Base-by-base conservation (phyloP, 2,329 filamentous ascomycete species). In the Dichotomopilus funicola region DNA sequence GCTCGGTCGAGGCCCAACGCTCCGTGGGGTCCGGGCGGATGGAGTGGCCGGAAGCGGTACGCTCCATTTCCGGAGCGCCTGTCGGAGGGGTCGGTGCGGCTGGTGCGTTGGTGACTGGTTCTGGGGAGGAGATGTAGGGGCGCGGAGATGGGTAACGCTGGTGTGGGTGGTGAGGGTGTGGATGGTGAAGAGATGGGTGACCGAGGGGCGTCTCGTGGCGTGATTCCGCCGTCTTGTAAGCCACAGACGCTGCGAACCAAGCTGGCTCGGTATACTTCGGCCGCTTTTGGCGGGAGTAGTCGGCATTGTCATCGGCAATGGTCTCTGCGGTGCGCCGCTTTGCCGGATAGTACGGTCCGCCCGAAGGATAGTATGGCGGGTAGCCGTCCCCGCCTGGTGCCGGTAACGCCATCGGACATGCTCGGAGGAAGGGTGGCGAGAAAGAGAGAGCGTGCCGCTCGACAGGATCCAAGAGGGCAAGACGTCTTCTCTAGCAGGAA, bases 11-110 rank as follows among this genome's bases (percentile, higher is more conserved):
- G 36, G 70, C 68, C 54, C 65, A 66, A 43, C 68, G 64, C 33
- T 70, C 67, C 4, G 68, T 66, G 1, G 68, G 68, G 51, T 76
- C 72, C 8, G 73, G 71, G 9, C 72, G 72, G 54, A 80, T 77
- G 49, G 75, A 75, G 13, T 76, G 68, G 19, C 77, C 77, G 0
- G 77, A 78, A 41, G 72, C 72, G 34, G 77, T 80, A 34, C 75
- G 71, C 61, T 80, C 77, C 71, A 79, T 73, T 34, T 66, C 57
- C 36, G 52, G 54, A 54, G 57, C 59, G 19, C 19, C 19, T 27
- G 19, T 27, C 19, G 19, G 19, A 27, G 19, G 19, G 19, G 19
- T 27, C 19, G 19, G 19, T 27, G 19, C 19, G 50, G 51, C 53
- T 13, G 47, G 57, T 51, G 51, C 53, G 27, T 45, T 53, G 48